phyloP scores from a whole-genome alignment of 2,329 filamentous ascomycete genomes.

The Venturia effusa region DNA sequence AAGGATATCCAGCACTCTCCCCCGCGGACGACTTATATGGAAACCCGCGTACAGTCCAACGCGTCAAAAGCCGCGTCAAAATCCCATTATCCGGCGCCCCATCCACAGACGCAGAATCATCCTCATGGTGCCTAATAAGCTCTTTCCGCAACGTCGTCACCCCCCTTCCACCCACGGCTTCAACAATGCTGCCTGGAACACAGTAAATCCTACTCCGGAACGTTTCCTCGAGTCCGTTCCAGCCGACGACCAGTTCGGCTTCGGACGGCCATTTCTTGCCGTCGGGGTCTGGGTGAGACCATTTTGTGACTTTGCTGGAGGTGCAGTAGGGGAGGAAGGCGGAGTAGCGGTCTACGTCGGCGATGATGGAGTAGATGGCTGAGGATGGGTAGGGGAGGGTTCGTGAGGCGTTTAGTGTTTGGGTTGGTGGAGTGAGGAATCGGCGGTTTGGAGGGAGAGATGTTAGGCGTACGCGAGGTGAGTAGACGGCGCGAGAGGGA shows the following conservation, averaged over 20 bases:
- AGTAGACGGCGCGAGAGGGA: not conserved
- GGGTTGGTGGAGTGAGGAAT: constrained; percentile 21
- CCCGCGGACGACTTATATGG: constrained; percentile 32
- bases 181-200: constrained; percentile 59
- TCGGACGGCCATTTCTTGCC: constrained; percentile 52
- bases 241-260: constrained; percentile 75
- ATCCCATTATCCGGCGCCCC: constrained; percentile 26
- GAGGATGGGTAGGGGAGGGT: constrained; percentile 62
- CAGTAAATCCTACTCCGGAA: constrained; percentile 77
- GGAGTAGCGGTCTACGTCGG: constrained; percentile 76
- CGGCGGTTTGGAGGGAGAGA: constrained; percentile 21
- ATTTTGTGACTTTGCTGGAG: constrained; percentile 63
- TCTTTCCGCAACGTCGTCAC: constrained; percentile 14
- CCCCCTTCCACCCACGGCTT: constrained; percentile 59
- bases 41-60: constrained; percentile 52
- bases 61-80: constrained; percentile 58
- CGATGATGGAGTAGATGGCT: constrained; percentile 73
- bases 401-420: constrained; percentile 62
- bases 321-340: constrained; percentile 88
- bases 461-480: not conserved
- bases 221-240: constrained; percentile 69
- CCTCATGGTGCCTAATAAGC: not conserved
- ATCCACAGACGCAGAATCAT: constrained; percentile 2
- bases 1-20: constrained; percentile 18
- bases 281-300: constrained; percentile 32